These are phyloP conservation scores for Urochloa ruziziensis DNA, from an alignment of 176 grass and related monocot genomes.

Conservation along the genomic window DNA sequence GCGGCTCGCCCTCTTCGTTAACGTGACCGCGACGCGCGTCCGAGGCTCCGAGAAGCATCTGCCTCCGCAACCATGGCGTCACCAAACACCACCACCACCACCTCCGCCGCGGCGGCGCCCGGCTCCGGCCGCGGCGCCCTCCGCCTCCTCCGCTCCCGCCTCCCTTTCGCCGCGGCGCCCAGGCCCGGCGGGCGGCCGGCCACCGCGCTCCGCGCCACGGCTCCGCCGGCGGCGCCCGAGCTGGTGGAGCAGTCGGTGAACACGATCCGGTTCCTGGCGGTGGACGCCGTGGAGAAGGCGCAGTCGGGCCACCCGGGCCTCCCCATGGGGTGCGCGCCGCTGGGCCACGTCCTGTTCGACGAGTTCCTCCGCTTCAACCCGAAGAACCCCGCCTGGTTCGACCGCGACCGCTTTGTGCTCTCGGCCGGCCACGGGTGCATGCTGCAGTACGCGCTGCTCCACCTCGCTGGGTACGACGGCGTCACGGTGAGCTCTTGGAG, in stretches of 20 bases:
- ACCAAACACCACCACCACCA: constrained; percentile 17
- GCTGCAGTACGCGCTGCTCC: constrained; percentile 82
- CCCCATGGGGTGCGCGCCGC: constrained; percentile 86
- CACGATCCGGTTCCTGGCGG: constrained; percentile 79
- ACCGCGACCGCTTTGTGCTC: constrained; percentile 88
- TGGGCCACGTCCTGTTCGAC: constrained; percentile 82
- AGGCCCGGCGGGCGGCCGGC: neutral
- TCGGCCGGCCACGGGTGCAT: constrained; percentile 95
- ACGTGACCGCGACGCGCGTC: constrained; percentile 13
- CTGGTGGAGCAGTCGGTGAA: constrained; percentile 77
- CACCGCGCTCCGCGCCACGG: neutral
- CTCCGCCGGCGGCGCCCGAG: constrained; percentile 10
- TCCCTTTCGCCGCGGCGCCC: neutral
- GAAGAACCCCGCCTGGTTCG: constrained; percentile 78
- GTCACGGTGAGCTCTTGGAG: constrained; percentile 53
- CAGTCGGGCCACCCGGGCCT: constrained; percentile 79
- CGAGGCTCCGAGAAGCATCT: neutral
- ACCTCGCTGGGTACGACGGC: constrained; percentile 79
- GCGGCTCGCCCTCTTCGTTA: too few species aligned
- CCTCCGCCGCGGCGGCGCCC: neutral
- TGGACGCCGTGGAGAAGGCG: constrained; percentile 88
- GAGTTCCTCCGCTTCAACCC: constrained; percentile 89
- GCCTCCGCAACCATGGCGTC: constrained; percentile 27
- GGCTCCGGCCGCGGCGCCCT: neutral
- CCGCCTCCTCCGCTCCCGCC: neutral